Evolutionary conservation across 805 yeast genomes (phyloP), one percentile per base, ranked within the genome.

Genomic region (Kodamaea kakaduensis): DNA sequence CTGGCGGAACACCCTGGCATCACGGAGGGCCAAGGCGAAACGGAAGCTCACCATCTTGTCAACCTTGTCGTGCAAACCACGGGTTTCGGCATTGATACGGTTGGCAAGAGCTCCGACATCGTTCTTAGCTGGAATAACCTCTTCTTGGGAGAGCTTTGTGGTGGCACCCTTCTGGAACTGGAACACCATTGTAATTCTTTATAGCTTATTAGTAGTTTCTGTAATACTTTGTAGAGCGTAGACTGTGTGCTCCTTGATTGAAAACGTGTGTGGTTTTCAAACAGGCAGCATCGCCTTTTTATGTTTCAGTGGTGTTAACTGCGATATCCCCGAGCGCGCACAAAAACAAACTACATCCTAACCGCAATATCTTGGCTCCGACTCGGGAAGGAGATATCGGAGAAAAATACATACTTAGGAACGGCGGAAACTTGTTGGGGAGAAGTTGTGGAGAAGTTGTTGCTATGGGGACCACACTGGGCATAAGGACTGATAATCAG

Each of bases 31-130:
- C 28, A 84, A 59, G 3, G 87, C 86, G 43, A 85, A 69, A 58
- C 80, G 80, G 27, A 83, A 60, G 9, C 82, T 74, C 61, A 85
- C 77, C 51, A 76, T 60, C 43, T 81, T 80, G 55, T 84, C 77
- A 36, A 85, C 78, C 44, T 72, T 73, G 54, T 81, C 77, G 63
- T 85, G 95, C 18, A 70, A 67, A 12, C 66, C 59, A 42, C 79
- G 69, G 2, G 95, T 85, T 50, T 77, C 81, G 31, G 56, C 53
- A 56, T 85, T 85, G 51, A 86, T 85, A 54, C 95, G 67, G 68
- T 86, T 86, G 31, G 80, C 95, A 34, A 85, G 65, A 5, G 95
- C 95, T 17, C 89, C 95, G 12, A 79, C 63, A 53, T 85, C 95
- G n/a, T 75, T 73, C 37, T 81, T 81, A n/a, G 77, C 69, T 2